Base-by-base conservation (phyloP, 345 rosid genomes). In the Citropsis articulata region DNA sequence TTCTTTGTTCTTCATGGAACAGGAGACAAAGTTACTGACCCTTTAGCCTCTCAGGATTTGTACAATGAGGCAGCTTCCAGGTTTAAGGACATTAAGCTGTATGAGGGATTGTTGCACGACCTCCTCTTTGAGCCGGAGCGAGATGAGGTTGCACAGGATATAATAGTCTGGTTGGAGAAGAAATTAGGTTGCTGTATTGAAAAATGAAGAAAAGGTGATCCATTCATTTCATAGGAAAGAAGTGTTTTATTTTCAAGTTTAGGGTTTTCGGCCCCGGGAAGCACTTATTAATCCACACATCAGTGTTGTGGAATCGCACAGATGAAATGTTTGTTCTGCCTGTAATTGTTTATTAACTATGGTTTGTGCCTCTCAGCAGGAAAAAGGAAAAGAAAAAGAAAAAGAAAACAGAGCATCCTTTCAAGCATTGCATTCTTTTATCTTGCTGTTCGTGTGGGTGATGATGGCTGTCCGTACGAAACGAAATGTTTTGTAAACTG, bases 1-100 rank as follows among this genome's bases (percentile, higher is more conserved):
- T 94, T 96, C 90, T 87, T 92, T 77, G 97, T 94, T 72, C 99
- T 94, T 35, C 99, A 96, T 69, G 98, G 99, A 66, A 94, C 97
- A 4, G 98, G 88, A 14, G 99, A 96, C 78, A 91, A 85, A 74
- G 99, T 94, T 73, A 94, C 98, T 28, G 98, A 94, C 77, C 99
- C 99, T 22, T 73, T 90, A 48, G 99, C 99, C 77, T 92, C 99
- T 22, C 92, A 87, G 77, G 94, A 94, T 81, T 78, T 96, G 81
- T 96, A 88, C 88, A 84, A 87, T 25, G 86, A 91, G 79, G 97
- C 98, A 33, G 89, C 92, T 40, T 94, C 99, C 30, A 61, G 75
- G 73, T 89, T 82, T 82, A 96, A 96, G 85, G 95, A 96, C 83
- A 92, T 94, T 36, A 94, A 87, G 85, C 95, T 96, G n/a, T 96